Conservation (phyloP, 1,139 yeast species). For the Blastobotrys capitulatus region DNA sequence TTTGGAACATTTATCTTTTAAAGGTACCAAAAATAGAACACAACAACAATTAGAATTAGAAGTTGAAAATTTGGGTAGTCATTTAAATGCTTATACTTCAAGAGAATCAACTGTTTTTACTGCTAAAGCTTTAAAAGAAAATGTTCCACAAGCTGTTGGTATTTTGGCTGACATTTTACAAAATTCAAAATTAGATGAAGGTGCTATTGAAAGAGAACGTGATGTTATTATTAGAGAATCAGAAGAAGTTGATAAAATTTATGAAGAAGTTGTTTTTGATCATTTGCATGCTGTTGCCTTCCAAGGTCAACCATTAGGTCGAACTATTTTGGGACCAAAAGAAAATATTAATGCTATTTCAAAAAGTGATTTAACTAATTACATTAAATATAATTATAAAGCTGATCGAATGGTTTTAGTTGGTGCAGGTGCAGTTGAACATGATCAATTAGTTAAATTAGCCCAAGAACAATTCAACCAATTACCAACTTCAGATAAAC, state of each 20-base stretch:
- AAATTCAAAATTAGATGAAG: conserved; percentile 69
- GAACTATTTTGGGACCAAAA: conserved; percentile 96
- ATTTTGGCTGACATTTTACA: conserved; percentile 87
- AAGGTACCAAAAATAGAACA: conserved; percentile 81
- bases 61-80: conserved; percentile 94
- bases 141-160: conserved; percentile 81
- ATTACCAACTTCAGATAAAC: conserved; percentile 58
- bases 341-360: conserved; percentile 78
- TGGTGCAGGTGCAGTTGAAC: conserved; percentile 92
- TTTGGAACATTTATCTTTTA: conserved; percentile 91
- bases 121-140: conserved; percentile 77
- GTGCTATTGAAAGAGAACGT: conserved; percentile 91
- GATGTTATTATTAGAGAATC: conserved; percentile 94
- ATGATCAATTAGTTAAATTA: conserved; percentile 68
- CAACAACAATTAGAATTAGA: conserved; percentile 85
- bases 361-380: conserved; percentile 67
- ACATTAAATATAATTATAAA: conserved; percentile 80
- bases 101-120: conserved; percentile 96
- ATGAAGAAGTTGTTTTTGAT: conserved; percentile 96
- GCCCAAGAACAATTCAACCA: conserved; percentile 77
- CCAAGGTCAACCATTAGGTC: conserved; percentile 87
- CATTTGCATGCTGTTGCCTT: conserved; percentile 91
- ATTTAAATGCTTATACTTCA: conserved; percentile 93
- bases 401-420: conserved; percentile 98
- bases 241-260: conserved; percentile 97